phyloP scores from a whole-genome alignment of 2,329 filamentous ascomycete species.

The Elsinoe australis region DNA sequence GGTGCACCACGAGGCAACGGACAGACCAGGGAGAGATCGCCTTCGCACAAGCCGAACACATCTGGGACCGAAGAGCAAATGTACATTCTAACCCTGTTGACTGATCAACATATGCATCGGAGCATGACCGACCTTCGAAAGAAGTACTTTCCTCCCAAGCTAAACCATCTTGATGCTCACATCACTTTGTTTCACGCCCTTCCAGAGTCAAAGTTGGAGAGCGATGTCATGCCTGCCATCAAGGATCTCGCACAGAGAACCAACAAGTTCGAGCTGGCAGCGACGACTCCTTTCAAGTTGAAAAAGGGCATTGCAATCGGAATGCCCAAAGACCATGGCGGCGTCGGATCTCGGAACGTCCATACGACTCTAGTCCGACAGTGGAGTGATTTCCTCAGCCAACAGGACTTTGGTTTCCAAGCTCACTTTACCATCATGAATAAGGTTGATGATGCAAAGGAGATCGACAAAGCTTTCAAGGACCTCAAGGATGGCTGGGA shows the following conservation, averaged over 20 bases:
- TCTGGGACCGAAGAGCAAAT: conserved; percentile 10
- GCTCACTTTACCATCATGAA: conserved; percentile 44
- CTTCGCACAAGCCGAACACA: conserved; percentile 6
- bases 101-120: conserved; percentile 33
- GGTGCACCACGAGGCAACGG: not conserved
- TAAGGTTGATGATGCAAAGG: conserved; percentile 37
- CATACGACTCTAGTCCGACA: conserved; percentile 30
- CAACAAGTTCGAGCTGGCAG: conserved; percentile 32
- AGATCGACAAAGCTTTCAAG: conserved; percentile 32
- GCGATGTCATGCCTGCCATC: conserved; percentile 31
- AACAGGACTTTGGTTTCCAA: conserved; percentile 37
- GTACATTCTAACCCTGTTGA: conserved; percentile 39
- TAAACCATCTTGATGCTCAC: conserved; percentile 39
- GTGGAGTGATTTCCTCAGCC: conserved; percentile 36
- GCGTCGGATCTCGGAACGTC: conserved; percentile 28
- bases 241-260: conserved; percentile 27
- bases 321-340: conserved; percentile 29
- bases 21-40: conserved; percentile 1
- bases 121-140: conserved; percentile 35
- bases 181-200: conserved; percentile 42
- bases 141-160: conserved; percentile 36
- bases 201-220: conserved; percentile 34
- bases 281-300: conserved; percentile 35
- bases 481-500: conserved; percentile 31
- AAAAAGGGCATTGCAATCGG: conserved; percentile 37